Conservation (phyloP, 495 filamentous ascomycete genomes). For the Aspergillus biplanus region DNA sequence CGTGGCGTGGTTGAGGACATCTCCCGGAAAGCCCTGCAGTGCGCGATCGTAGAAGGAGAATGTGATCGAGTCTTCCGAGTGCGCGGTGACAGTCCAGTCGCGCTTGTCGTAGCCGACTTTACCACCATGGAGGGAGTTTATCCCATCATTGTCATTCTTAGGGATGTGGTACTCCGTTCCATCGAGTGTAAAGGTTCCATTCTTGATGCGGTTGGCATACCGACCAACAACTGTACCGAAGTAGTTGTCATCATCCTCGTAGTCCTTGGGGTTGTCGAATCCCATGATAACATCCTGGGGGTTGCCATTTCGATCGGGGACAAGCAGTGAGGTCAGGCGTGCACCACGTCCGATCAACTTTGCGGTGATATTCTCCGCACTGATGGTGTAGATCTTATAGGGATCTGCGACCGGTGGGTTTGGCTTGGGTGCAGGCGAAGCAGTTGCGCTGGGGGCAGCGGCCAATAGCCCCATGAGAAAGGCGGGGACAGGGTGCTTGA, state of each 20-base stretch:
- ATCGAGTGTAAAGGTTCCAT: slow-evolving; percentile 76
- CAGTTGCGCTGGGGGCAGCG: slow-evolving; percentile 29
- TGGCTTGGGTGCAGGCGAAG: slow-evolving; percentile 19
- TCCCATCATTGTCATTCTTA: slow-evolving; percentile 72
- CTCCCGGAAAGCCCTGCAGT: slow-evolving; percentile 77
- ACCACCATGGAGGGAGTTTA: slow-evolving; percentile 82
- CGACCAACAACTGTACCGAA: slow-evolving; percentile 78
- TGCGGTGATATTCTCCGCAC: slow-evolving; percentile 70
- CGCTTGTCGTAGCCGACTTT: slow-evolving; percentile 78
- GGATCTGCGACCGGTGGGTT: slow-evolving; percentile 37
- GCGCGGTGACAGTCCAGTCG: slow-evolving; percentile 76
- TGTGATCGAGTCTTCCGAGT: slow-evolving; percentile 70
- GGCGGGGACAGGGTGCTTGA: slow-evolving; percentile 40
- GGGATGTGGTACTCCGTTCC: slow-evolving; percentile 64
- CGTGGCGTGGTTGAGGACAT: slow-evolving; percentile 76
- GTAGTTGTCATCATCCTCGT: slow-evolving; percentile 73
- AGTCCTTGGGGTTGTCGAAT: slow-evolving; percentile 77
- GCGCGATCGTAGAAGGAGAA: slow-evolving; percentile 79
- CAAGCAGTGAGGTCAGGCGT: slow-evolving; percentile 70
- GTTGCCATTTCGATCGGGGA: slow-evolving; percentile 70
- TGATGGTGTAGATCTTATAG: slow-evolving; percentile 71
- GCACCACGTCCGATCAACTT: slow-evolving; percentile 81
- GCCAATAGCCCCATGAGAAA: slow-evolving; percentile 42
- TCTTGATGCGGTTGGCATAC: slow-evolving; percentile 88
- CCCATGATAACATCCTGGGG: slow-evolving; percentile 73